These are phyloP conservation scores for Termitomyces eurrhizus DNA, from an alignment of 768 basidiomycete species.

Conservation along the genomic window DNA sequence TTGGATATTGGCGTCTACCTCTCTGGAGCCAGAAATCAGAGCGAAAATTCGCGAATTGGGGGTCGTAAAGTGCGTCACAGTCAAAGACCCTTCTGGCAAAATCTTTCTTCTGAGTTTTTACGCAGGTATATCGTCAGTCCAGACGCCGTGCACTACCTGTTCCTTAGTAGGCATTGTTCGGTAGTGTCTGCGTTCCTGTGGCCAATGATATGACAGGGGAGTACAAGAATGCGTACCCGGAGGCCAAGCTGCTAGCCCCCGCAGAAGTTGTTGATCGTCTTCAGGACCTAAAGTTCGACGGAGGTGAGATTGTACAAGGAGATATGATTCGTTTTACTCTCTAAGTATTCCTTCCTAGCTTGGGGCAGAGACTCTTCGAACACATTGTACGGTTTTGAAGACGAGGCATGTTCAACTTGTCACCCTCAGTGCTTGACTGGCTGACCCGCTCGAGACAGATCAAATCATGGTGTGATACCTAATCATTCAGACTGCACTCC, in stretches of 20 bases:
- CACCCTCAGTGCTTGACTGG: neutral
- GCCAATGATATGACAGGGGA: conserved; percentile 31
- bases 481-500: neutral
- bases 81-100: neutral
- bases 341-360: conserved; percentile 21
- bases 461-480: conserved; percentile 35
- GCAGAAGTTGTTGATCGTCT: conserved; percentile 45
- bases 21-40: conserved; percentile 60
- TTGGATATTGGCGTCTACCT: conserved; percentile 76
- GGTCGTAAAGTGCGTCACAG: conserved; percentile 49
- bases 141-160: conserved; percentile 54
- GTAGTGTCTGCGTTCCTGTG: too few species aligned
- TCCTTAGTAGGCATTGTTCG: conserved; percentile 33
- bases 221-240: conserved; percentile 58
- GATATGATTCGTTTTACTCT: neutral
- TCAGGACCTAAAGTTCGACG: conserved; percentile 52
- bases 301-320: conserved; percentile 34
- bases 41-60: conserved; percentile 57
- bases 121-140: conserved; percentile 52
- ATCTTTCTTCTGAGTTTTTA: neutral
- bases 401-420: conserved; percentile 32
- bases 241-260: conserved; percentile 64
- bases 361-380: conserved; percentile 53
- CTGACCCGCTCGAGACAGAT: conserved; percentile 25
- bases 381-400: conserved; percentile 69